phyloP scores from a whole-genome alignment of 2,329 filamentous ascomycete genomes.

The Fusarium tjaetaba region DNA sequence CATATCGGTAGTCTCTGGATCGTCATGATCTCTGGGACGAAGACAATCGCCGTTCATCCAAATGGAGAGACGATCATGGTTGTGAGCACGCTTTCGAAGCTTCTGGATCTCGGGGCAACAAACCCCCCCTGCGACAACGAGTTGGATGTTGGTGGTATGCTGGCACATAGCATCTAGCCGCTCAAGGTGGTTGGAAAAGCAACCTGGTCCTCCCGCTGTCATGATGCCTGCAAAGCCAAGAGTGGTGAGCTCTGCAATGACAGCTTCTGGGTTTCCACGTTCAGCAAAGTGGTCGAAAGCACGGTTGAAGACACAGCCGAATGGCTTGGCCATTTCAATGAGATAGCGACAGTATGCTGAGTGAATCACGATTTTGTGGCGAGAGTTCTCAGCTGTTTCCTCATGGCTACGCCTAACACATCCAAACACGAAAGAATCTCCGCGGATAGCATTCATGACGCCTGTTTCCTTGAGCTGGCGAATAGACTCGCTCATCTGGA shows the following conservation, averaged over 20 bases:
- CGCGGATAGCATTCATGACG: slow-evolving; percentile 51
- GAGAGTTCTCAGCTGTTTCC: neutral
- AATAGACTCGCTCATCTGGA: slow-evolving; percentile 56
- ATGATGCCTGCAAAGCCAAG: slow-evolving; percentile 63
- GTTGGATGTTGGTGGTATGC: slow-evolving; percentile 50
- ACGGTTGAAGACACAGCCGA: slow-evolving; percentile 63
- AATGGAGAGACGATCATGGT: slow-evolving; percentile 36
- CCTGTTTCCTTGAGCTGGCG: slow-evolving; percentile 49
- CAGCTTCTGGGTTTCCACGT: slow-evolving; percentile 23
- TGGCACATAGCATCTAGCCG: slow-evolving; percentile 51
- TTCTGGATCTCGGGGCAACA: slow-evolving; percentile 52
- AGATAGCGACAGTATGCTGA: slow-evolving; percentile 52
- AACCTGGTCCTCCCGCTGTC: slow-evolving; percentile 62
- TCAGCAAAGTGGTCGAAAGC: slow-evolving; percentile 62
- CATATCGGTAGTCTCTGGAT: slow-evolving; percentile 40
- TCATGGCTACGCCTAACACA: slow-evolving; percentile 46
- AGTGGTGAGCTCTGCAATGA: slow-evolving; percentile 48
- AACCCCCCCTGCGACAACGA: slow-evolving; percentile 64
- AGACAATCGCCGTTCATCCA: slow-evolving; percentile 61
- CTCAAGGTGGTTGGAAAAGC: slow-evolving; percentile 52
- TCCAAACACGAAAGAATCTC: slow-evolving; percentile 69
- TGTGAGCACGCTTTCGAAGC: slow-evolving; percentile 44
- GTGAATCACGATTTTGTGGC: slow-evolving; percentile 50
- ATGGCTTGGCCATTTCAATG: slow-evolving; percentile 53
- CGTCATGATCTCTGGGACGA: slow-evolving; percentile 8